phyloP scores from a whole-genome alignment of 2,329 filamentous ascomycete species.

The Aspergillus texensis region DNA sequence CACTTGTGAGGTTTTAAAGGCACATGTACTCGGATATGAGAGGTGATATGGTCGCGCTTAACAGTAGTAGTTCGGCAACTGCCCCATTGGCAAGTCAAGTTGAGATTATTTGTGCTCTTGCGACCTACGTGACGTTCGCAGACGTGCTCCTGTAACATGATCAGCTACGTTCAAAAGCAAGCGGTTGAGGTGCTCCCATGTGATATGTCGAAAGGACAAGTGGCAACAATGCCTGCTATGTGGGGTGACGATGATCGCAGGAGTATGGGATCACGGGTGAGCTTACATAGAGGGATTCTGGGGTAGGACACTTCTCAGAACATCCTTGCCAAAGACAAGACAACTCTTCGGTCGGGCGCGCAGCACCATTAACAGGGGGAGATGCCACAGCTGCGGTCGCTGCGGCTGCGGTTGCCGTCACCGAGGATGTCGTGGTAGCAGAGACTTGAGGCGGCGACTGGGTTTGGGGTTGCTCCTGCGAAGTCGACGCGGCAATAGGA shows the following conservation, averaged over 20 bases:
- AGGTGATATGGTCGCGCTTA: slow-evolving; percentile 98
- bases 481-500: slow-evolving; percentile 27
- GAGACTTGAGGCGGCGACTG: slow-evolving; percentile 27
- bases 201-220: slow-evolving; percentile 7
- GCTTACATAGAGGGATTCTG: slow-evolving; percentile 65
- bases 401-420: slow-evolving; percentile 38
- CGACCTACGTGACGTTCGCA: slow-evolving; percentile 97
- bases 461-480: slow-evolving; percentile 27
- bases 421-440: slow-evolving; percentile 32
- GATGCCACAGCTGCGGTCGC: slow-evolving; percentile 41
- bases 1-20: slow-evolving; percentile 98
- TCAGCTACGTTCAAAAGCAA: background rate
- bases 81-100: slow-evolving; percentile 96
- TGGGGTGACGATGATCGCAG: background rate
- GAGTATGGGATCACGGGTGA: background rate
- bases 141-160: slow-evolving; percentile 76
- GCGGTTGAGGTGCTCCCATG: background rate
- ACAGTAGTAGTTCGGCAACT: slow-evolving; percentile 94
- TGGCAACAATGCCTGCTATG: slow-evolving; percentile 3
- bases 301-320: slow-evolving; percentile 59
- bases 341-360: slow-evolving; percentile 41
- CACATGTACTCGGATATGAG: slow-evolving; percentile 98
- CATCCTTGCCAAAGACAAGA: slow-evolving; percentile 66
- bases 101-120: slow-evolving; percentile 99
- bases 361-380: slow-evolving; percentile 32